These are phyloP conservation scores for Phytophthora uliginosa DNA, from an alignment of 352 stramenopile species.

Conservation along the genomic window DNA sequence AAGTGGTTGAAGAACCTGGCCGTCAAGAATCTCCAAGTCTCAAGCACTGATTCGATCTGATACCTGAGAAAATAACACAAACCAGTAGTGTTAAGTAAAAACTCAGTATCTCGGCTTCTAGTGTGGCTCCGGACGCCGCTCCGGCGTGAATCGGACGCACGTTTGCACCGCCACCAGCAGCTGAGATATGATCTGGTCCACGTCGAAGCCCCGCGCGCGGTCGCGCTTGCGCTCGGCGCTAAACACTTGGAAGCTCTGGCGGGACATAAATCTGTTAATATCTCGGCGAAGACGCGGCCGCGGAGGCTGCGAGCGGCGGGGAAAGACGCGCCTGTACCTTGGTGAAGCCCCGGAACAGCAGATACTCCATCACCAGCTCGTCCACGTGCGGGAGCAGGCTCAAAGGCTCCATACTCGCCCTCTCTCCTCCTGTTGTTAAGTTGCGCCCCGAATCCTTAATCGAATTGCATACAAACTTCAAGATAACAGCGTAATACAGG, in stretches of 20 bases:
- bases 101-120: conserved; percentile 13
- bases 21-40: conserved; percentile 85
- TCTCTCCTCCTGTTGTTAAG: conserved; percentile 24
- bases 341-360: conserved; percentile 88
- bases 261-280: conserved; percentile 13
- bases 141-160: conserved; percentile 25
- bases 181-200: conserved; percentile 81
- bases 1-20: conserved; percentile 86
- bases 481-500: conserved; percentile 4
- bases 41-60: conserved; percentile 79
- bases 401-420: conserved; percentile 40
- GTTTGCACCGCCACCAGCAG: conserved; percentile 70
- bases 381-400: conserved; percentile 81
- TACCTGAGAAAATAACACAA: conserved; percentile 51
- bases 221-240: conserved; percentile 79
- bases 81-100: conserved; percentile 9
- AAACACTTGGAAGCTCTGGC: conserved; percentile 84
- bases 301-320: background rate
- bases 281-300: conserved; percentile 2
- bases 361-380: conserved; percentile 89
- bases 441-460: conserved; percentile 34
- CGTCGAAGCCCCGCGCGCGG: conserved; percentile 77
- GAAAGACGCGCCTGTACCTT: conserved; percentile 43
- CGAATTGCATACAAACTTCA: conserved; percentile 34
- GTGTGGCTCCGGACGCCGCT: background rate